Base-by-base conservation (phyloP, 2,329 filamentous ascomycete species). In the Verticillium albo-atrum region DNA sequence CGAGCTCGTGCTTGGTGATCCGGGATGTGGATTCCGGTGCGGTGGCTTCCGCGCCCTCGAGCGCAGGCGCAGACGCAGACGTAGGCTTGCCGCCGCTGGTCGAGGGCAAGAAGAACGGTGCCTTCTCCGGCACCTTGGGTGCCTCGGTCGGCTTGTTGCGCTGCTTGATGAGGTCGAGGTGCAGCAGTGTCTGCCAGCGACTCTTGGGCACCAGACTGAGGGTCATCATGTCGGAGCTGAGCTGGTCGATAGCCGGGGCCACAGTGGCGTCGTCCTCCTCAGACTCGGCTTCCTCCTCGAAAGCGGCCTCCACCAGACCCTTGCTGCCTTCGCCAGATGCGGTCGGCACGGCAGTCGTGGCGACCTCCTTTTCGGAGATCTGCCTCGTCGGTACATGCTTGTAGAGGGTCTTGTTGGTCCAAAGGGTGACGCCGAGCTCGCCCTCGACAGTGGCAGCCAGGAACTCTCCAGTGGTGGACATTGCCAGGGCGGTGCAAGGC, bases 71-170 rank as follows among this genome's bases (percentile, higher is more conserved):
- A 59, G 68, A 60, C 2, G 63, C 68, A 50, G 42, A 20, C 25
- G 26, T 5, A 59, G 83, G 78, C 23, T 66, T 61, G 54, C 63
- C 54, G 14, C 71, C 74, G 6, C 81, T 80, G 4, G 89, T 77
- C 0, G 89, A 89, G 0, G 92, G 91, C 4, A 98, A 81, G 80
- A 98, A 98, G 80, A 98, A 98, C 0, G 95, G 96, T 0, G 94
- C 94, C 70, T 96, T 96, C 71, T 97, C 91, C 0, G 95, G 95
- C 6, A 87, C 84, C 76, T 97, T 97, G 17, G 93, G 93, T 0
- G 93, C 86, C 73, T 97, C 92, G 65, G 87, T 93, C 0, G 96
- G 95, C 74, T 95, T 96, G 76, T 99, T 99, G 62, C 95, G 90
- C 74, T 92, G 86, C 76, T 93, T 90, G 71, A 99, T 97, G 27